phyloP scores from a whole-genome alignment of 2,329 filamentous ascomycete species.

The Ascochyta rabiei region DNA sequence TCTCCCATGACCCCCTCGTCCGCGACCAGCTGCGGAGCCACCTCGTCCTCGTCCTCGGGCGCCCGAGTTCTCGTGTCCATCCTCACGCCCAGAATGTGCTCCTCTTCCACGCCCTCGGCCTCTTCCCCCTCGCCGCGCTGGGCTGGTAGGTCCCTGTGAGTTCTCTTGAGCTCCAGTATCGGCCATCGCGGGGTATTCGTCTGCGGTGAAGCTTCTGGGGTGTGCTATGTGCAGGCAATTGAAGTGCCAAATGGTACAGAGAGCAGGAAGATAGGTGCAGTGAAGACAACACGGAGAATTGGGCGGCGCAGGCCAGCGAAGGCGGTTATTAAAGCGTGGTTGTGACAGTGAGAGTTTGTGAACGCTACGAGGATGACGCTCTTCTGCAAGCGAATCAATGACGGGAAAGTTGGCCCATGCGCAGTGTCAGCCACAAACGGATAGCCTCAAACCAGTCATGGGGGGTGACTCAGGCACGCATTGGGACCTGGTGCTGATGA shows the following conservation, averaged over 20 bases:
- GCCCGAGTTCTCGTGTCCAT: slow-evolving; percentile 25
- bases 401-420: slow-evolving; percentile 18
- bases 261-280: slow-evolving; percentile 1
- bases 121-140: slow-evolving; percentile 38
- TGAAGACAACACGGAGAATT: background rate
- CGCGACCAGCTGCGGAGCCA: slow-evolving; percentile 39
- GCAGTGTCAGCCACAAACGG: slow-evolving; percentile 21
- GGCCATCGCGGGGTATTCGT: slow-evolving; percentile 43
- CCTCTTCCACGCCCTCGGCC: slow-evolving; percentile 42
- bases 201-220: slow-evolving; percentile 1
- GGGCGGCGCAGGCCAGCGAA: slow-evolving; percentile 20
- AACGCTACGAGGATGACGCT: slow-evolving; percentile 32
- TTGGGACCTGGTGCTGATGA: slow-evolving; percentile 25
- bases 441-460: slow-evolving; percentile 23
- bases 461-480: slow-evolving; percentile 30
- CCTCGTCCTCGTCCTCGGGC: slow-evolving; percentile 45
- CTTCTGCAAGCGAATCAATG: slow-evolving; percentile 37
- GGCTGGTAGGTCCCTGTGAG: slow-evolving; percentile 32
- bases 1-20: slow-evolving; percentile 40
- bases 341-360: slow-evolving; percentile 21
- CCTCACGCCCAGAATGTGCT: slow-evolving; percentile 23
- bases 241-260: slow-evolving; percentile 1
- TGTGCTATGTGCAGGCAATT: slow-evolving; percentile 1
- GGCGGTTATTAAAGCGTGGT: slow-evolving; percentile 24
- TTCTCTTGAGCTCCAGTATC: slow-evolving; percentile 33